These are phyloP conservation scores for Ogataea henricii DNA, from an alignment of 805 yeast species.

Conservation along the genomic window DNA sequence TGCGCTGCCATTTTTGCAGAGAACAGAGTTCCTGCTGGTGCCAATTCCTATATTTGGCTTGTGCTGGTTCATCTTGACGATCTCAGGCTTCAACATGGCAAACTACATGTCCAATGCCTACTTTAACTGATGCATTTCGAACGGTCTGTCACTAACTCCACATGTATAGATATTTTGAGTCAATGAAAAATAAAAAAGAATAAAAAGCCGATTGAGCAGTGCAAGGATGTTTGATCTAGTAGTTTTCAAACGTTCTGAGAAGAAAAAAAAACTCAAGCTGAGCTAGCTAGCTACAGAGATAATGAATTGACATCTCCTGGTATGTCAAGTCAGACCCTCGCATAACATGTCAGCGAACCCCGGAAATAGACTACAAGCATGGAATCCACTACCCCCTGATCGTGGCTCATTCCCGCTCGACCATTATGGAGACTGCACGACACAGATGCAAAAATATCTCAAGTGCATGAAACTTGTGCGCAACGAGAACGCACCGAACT, in stretches of 20 bases:
- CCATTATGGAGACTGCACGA: slow-evolving; percentile 80
- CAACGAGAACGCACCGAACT: slow-evolving; percentile 88
- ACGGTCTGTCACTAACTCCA: background rate
- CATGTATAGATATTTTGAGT: background rate
- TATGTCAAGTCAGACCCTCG: background rate
- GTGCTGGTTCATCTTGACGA: slow-evolving; percentile 56
- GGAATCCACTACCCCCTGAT: slow-evolving; percentile 91
- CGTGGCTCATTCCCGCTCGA: slow-evolving; percentile 96
- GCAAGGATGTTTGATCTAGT: slow-evolving; percentile 15
- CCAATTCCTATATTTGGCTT: slow-evolving; percentile 65
- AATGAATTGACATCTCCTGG: too few relatives aligned
- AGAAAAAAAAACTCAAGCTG: background rate
- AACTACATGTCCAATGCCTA: slow-evolving; percentile 54
- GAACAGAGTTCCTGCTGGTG: slow-evolving; percentile 59
- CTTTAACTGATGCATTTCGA: slow-evolving; percentile 21
- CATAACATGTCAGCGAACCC: slow-evolving; percentile 42
- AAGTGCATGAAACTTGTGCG: slow-evolving; percentile 74
- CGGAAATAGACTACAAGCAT: slow-evolving; percentile 47
- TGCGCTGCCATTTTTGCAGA: slow-evolving; percentile 65
- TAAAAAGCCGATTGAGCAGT: slow-evolving; percentile 3
- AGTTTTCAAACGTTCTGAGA: too few relatives aligned
- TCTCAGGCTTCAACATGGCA: slow-evolving; percentile 74
- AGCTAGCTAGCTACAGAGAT: too few relatives aligned
- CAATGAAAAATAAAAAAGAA: background rate
- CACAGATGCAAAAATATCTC: slow-evolving; percentile 72